Evolutionary conservation across 371 early-diverging fungal species (phyloP).

Genomic region (Dinochytrium kinnereticum): DNA sequence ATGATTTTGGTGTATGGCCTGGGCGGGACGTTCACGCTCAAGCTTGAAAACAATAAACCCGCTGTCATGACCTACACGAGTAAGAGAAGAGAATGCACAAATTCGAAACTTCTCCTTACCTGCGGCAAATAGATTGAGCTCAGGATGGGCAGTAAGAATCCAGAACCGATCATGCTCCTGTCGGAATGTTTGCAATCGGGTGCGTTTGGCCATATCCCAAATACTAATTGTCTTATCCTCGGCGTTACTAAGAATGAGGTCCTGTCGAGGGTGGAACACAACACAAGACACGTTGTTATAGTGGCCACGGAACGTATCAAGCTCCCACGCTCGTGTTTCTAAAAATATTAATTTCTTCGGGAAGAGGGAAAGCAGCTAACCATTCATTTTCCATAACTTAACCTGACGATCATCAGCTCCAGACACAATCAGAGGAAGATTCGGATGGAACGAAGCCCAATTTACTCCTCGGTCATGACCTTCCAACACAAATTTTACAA

Average conservation of each 20-base stretch:
- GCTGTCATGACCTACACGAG: constrained; percentile 84
- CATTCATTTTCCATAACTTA: constrained; percentile 98
- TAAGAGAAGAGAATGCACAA: neutral
- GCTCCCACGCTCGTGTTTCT: constrained; percentile 96
- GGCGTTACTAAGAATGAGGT: constrained; percentile 89
- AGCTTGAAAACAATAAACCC: constrained; percentile 97
- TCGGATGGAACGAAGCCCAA: constrained; percentile 96
- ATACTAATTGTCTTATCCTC: constrained; percentile 98
- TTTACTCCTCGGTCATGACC: constrained; percentile 99
- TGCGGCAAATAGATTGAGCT: constrained; percentile 94
- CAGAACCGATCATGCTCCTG: constrained; percentile 98
- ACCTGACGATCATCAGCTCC: constrained; percentile 98
- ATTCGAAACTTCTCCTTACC: constrained; percentile 58
- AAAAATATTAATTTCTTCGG: neutral
- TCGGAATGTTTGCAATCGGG: constrained; percentile 89
- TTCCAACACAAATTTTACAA: constrained; percentile 97
- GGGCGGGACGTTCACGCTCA: constrained; percentile 94
- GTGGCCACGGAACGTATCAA: constrained; percentile 97
- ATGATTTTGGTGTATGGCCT: constrained; percentile 75
- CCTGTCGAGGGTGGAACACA: constrained; percentile 92
- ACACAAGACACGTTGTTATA: constrained; percentile 96
- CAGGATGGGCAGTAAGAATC: constrained; percentile 94
- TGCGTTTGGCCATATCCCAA: constrained; percentile 95
- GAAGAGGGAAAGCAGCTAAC: constrained; percentile 44
- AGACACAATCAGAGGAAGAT: constrained; percentile 91